A percentile compares a stretch with the other conserved stretches of the same genome.
phyloP scores from a whole-genome alignment of 768 basidiomycete genomes.

The Suillus brevipes region DNA sequence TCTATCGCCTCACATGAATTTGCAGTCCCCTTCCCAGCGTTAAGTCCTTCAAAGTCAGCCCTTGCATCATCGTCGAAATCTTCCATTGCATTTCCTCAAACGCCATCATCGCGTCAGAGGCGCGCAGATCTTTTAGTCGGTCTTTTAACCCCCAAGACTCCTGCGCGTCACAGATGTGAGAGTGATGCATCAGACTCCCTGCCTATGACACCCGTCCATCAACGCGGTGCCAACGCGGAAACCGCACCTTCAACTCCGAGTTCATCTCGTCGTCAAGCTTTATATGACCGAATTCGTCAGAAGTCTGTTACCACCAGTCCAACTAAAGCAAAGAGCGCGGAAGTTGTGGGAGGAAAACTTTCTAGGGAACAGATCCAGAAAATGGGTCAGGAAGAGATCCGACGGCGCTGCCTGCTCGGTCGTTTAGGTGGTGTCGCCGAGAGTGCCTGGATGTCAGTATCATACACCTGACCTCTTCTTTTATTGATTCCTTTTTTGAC shows the following conservation, averaged over 20 bases:
- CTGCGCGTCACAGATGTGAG: constrained; percentile 48
- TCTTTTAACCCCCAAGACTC: constrained; percentile 38
- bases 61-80: constrained; percentile 48
- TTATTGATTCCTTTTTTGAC: constrained; percentile 4
- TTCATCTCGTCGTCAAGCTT: constrained; percentile 73
- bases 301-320: constrained; percentile 69
- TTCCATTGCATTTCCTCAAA: constrained; percentile 58
- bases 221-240: constrained; percentile 51
- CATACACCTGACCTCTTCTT: background rate
- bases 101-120: constrained; percentile 54
- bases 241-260: constrained; percentile 70
- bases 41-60: constrained; percentile 34
- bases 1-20: constrained; percentile 15
- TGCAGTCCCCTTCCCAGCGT: constrained; percentile 44
- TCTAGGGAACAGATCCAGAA: constrained; percentile 68
- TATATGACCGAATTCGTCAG: constrained; percentile 80
- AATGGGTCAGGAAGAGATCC: constrained; percentile 75
- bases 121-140: constrained; percentile 35
- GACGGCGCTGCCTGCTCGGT: constrained; percentile 73
- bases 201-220: constrained; percentile 68
- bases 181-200: constrained; percentile 36
- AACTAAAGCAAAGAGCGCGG: constrained; percentile 49
- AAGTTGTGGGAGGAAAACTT: constrained; percentile 45
- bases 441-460: constrained; percentile 78
- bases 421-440: constrained; percentile 82